These are phyloP conservation scores for Leptographium flavum DNA, from an alignment of 2,329 filamentous ascomycete species.

Conservation along the genomic window DNA sequence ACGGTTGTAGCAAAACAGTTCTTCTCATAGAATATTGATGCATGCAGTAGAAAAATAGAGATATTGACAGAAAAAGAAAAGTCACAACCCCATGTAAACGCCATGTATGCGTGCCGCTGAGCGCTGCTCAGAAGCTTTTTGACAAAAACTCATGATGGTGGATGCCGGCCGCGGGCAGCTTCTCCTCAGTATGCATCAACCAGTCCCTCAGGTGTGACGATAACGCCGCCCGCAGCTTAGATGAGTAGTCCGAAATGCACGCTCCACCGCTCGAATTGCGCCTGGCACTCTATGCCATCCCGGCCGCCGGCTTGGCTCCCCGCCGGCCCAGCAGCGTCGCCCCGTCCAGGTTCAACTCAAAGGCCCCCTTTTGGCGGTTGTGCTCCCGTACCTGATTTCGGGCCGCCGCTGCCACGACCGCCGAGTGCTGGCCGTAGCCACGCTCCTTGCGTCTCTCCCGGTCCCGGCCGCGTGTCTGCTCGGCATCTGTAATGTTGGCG, in stretches of 20 bases:
- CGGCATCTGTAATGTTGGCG: conserved; percentile 55
- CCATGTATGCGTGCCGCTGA: neutral
- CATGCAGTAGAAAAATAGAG: neutral
- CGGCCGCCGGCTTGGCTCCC: conserved; percentile 37
- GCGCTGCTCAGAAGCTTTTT: neutral
- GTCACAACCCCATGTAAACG: neutral
- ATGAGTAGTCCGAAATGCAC: neutral
- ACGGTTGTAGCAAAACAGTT: neutral
- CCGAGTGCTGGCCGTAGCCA: conserved; percentile 82
- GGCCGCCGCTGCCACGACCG: conserved; percentile 70
- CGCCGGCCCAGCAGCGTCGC: conserved; percentile 73
- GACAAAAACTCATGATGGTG: neutral
- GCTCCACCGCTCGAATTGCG: neutral
- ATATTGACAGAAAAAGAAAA: too few relatives aligned
- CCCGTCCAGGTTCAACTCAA: conserved; percentile 84
- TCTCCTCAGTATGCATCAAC: neutral
- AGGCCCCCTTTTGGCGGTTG: conserved; percentile 60
- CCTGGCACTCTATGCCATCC: conserved; percentile 18
- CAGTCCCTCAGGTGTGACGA: neutral
- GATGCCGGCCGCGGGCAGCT: too few relatives aligned
- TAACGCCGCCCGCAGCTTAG: neutral
- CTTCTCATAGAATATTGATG: neutral
- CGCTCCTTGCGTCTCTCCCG: conserved; percentile 35
- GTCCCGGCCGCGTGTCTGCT: conserved; percentile 34
- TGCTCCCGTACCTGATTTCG: conserved; percentile 60